phyloP scores from a whole-genome alignment of 2,329 filamentous ascomycete genomes.

The Colletotrichum ledebouriae region DNA sequence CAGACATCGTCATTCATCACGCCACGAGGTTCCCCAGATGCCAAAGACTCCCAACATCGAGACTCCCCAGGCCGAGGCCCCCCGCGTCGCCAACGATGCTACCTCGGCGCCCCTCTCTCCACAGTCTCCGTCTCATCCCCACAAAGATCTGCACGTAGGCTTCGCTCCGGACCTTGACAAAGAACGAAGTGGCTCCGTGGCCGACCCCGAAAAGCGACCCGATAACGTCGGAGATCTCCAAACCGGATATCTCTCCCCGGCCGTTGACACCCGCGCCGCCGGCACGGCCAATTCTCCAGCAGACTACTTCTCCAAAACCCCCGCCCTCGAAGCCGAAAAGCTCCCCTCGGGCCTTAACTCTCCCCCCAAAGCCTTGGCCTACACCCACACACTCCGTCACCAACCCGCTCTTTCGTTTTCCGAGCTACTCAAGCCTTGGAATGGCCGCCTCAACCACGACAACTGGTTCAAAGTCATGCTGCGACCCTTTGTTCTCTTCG shows the following conservation, averaged over 20 bases:
- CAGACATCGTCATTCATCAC: slow-evolving; percentile 62
- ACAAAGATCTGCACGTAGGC: slow-evolving; percentile 50
- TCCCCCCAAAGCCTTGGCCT: slow-evolving; percentile 57
- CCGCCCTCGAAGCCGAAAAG: slow-evolving; percentile 59
- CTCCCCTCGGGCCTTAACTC: slow-evolving; percentile 50
- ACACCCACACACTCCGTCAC: slow-evolving; percentile 78
- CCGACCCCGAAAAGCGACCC: slow-evolving; percentile 10
- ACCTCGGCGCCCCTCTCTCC: neutral
- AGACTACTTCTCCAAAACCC: slow-evolving; percentile 47
- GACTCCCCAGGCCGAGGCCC: neutral
- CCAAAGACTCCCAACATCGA: neutral
- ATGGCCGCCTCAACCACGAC: slow-evolving; percentile 83
- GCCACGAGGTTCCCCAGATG: slow-evolving; percentile 19
- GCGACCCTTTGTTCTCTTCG: slow-evolving; percentile 87
- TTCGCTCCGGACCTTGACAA: slow-evolving; percentile 46
- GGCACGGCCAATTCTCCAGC: slow-evolving; percentile 42
- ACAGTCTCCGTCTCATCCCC: slow-evolving; percentile 40
- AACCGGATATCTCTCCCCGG: neutral
- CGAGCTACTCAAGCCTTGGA: slow-evolving; percentile 81
- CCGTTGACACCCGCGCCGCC: slow-evolving; percentile 2
- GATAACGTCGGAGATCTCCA: neutral
- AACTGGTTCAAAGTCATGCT: slow-evolving; percentile 83
- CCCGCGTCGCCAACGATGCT: too few relatives aligned
- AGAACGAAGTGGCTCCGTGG: slow-evolving; percentile 3
- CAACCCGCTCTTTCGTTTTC: slow-evolving; percentile 78